Conservation (phyloP, 2,329 filamentous ascomycete species). For the Thermochaetoides dissita region DNA sequence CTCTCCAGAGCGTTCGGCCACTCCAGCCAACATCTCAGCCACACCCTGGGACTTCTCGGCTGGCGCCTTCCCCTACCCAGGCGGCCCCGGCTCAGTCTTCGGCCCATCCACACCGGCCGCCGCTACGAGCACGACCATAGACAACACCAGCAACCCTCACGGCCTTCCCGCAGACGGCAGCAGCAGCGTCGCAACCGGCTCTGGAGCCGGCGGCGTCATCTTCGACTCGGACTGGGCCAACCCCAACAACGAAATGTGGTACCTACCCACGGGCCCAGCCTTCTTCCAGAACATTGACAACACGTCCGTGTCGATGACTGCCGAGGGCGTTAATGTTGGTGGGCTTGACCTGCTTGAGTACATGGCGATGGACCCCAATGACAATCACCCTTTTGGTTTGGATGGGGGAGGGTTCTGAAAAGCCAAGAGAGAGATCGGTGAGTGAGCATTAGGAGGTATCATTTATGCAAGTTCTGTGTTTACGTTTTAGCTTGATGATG, state of each 20-base stretch:
- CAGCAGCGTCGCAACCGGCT: background rate
- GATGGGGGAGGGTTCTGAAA: slow-evolving; percentile 11
- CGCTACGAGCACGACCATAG: slow-evolving; percentile 9
- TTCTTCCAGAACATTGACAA: slow-evolving; percentile 53
- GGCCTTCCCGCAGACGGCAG: slow-evolving; percentile 8
- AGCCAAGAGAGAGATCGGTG: too few species aligned
- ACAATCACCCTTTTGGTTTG: slow-evolving; percentile 10
- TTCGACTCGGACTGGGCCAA: slow-evolving; percentile 38
- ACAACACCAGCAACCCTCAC: slow-evolving; percentile 4
- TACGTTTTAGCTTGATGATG: too few species aligned
- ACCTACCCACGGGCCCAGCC: slow-evolving; percentile 47
- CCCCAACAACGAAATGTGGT: slow-evolving; percentile 50
- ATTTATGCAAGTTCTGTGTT: too few species aligned
- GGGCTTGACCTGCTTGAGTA: slow-evolving; percentile 54
- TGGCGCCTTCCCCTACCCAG: slow-evolving; percentile 40
- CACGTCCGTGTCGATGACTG: slow-evolving; percentile 48
- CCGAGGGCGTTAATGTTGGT: slow-evolving; percentile 52
- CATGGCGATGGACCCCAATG: slow-evolving; percentile 45
- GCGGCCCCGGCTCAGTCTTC: slow-evolving; percentile 32
- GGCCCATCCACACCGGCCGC: slow-evolving; percentile 36
- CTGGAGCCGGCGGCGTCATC: slow-evolving; percentile 22
- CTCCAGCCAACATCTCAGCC: slow-evolving; percentile 43
- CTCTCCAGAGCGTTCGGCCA: slow-evolving; percentile 25
- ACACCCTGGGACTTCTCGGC: slow-evolving; percentile 46
- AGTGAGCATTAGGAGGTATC: too few species aligned